These are phyloP conservation scores for Aureobasidium uvarum DNA, from an alignment of 2,329 filamentous ascomycete species.

Conservation along the genomic window DNA sequence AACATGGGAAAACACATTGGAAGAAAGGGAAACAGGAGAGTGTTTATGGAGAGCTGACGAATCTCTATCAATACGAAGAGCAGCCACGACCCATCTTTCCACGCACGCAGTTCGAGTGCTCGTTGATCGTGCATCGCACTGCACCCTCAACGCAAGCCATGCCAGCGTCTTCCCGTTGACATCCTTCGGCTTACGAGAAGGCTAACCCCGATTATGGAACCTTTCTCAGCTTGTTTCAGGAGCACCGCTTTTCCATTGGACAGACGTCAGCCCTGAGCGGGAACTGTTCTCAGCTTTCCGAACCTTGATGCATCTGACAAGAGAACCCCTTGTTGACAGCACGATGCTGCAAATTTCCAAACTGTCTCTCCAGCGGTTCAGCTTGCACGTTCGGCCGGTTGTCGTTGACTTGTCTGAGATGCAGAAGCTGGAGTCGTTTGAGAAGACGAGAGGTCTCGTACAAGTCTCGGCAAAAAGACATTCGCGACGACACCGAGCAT, in stretches of 20 bases:
- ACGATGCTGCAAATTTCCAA: not conserved
- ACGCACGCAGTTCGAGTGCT: not conserved
- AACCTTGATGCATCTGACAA: slow-evolving; percentile 1
- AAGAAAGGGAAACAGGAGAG: not conserved
- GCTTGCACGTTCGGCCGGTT: not conserved
- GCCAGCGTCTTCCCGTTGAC: not conserved
- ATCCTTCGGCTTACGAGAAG: not conserved
- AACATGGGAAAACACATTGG: not conserved
- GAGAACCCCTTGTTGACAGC: not conserved
- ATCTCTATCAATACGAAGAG: slow-evolving; percentile 5
- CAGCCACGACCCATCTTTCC: slow-evolving; percentile 1
- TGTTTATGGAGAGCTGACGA: slow-evolving; percentile 19
- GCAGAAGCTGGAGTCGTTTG: not conserved
- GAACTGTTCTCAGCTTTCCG: not conserved
- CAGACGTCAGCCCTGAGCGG: slow-evolving; percentile 13
- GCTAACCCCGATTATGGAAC: slow-evolving; percentile 6
- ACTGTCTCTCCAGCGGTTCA: slow-evolving; percentile 8
- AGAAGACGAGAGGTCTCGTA: not conserved
- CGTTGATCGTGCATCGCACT: slow-evolving; percentile 12
- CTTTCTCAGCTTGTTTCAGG: slow-evolving; percentile 6
- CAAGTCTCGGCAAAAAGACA: not conserved
- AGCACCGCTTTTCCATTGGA: slow-evolving; percentile 5
- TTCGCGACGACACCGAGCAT: slow-evolving; percentile 3
- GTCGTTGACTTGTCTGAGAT: not conserved
- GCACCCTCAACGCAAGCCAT: not conserved